These are phyloP conservation scores for Fusarium praegraminearum DNA, from an alignment of 2,329 filamentous ascomycete genomes.

Conservation along the genomic window DNA sequence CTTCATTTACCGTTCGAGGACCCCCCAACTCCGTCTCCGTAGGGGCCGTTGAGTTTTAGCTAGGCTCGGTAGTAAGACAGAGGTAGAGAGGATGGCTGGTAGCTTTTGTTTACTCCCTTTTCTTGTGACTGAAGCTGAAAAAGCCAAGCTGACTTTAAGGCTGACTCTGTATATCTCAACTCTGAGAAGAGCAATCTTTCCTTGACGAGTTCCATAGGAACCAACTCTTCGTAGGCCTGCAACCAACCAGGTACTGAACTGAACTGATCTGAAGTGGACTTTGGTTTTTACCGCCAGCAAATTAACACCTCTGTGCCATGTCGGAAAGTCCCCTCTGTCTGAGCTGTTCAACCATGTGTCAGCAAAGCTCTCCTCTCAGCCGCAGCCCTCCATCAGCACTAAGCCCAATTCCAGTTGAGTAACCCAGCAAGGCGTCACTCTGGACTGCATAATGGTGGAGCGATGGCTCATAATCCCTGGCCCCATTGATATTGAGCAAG, in stretches of 20 bases:
- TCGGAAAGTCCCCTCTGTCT: constrained; percentile 31
- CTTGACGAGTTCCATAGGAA: neutral
- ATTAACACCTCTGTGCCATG: constrained; percentile 7
- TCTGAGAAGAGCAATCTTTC: neutral
- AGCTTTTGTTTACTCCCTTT: neutral
- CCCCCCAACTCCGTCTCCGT: neutral
- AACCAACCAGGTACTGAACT: neutral
- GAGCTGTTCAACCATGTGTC: constrained; percentile 24
- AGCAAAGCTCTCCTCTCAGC: constrained; percentile 44
- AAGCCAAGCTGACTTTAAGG: constrained; percentile 11
- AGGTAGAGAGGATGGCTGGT: neutral
- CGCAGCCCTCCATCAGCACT: constrained; percentile 48
- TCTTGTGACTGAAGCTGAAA: constrained; percentile 13
- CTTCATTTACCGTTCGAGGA: constrained; percentile 9
- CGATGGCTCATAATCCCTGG: constrained; percentile 45
- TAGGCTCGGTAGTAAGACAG: neutral
- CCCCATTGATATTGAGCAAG: constrained; percentile 36
- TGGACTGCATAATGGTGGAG: constrained; percentile 36
- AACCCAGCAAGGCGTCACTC: constrained; percentile 32
- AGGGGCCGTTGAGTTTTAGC: constrained; percentile 17
- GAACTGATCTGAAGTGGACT: neutral
- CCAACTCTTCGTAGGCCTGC: neutral
- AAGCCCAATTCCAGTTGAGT: constrained; percentile 40
- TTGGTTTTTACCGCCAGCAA: neutral
- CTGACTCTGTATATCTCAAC: constrained; percentile 1